phyloP scores from a whole-genome alignment of 768 basidiomycete genomes.

The Termitomyces sp. region DNA sequence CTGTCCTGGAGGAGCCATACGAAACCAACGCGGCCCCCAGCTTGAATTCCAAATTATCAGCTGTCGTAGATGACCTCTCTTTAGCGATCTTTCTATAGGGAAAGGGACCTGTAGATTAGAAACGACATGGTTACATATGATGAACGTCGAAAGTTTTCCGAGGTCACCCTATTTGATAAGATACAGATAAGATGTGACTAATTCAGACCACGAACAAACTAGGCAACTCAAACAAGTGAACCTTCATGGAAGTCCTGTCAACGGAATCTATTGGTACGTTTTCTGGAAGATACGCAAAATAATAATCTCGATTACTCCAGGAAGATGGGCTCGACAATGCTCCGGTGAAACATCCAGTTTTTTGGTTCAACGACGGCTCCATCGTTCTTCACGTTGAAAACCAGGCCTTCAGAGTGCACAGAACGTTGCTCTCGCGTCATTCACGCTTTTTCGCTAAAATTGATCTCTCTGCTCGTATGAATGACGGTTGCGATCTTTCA shows the following conservation, averaged over 20 bases:
- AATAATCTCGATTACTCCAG: not conserved
- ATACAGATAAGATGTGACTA: too few relatives aligned
- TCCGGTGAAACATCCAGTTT: slow-evolving; percentile 33
- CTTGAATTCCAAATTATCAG: too few relatives aligned
- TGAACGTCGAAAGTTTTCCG: too few relatives aligned
- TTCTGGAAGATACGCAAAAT: not conserved
- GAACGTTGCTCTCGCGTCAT: slow-evolving; percentile 44
- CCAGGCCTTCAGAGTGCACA: slow-evolving; percentile 52
- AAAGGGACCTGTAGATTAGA: too few relatives aligned
- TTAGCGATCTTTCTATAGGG: too few relatives aligned
- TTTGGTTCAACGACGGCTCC: slow-evolving; percentile 67
- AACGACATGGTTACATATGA: too few relatives aligned
- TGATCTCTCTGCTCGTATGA: not conserved
- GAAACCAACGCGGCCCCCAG: too few relatives aligned
- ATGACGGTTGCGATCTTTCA: not conserved
- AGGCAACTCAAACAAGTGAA: too few relatives aligned
- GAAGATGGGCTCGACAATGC: not conserved
- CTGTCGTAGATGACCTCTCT: too few relatives aligned
- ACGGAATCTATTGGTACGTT: not conserved
- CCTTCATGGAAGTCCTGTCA: not conserved
- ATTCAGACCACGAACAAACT: too few relatives aligned
- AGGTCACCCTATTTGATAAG: not conserved
- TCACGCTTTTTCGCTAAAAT: slow-evolving; percentile 30
- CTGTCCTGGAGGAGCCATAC: too few relatives aligned
- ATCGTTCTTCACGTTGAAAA: slow-evolving; percentile 41